These are phyloP conservation scores for Seminavis robusta DNA, from an alignment of 108 stramenopile species.

Conservation along the genomic window DNA sequence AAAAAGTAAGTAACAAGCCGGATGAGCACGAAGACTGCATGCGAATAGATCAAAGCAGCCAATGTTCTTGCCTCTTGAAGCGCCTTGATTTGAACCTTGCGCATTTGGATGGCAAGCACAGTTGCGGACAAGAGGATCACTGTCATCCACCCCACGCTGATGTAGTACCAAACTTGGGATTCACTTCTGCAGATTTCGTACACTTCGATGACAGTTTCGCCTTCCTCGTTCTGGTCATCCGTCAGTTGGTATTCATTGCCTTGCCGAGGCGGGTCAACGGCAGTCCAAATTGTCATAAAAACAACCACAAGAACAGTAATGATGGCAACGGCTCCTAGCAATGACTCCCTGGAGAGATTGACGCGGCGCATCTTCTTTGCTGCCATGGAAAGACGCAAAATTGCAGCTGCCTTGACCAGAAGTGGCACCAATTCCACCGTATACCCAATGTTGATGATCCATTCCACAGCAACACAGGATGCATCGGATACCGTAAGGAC, in stretches of 20 bases:
- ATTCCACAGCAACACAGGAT: conserved; percentile 19
- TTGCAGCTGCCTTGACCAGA: conserved; percentile 36
- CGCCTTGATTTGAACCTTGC: conserved; percentile 19
- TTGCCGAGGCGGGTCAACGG: conserved; percentile 15
- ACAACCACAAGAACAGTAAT: conserved; percentile 6
- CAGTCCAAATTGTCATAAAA: conserved; percentile 28
- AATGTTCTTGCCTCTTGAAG: conserved; percentile 31
- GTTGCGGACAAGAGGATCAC: conserved; percentile 17
- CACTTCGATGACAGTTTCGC: conserved; percentile 3
- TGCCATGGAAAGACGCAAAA: conserved; percentile 22
- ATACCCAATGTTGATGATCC: conserved; percentile 38
- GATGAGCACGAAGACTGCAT: conserved; percentile 12
- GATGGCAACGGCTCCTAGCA: conserved; percentile 14
- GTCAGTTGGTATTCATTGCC: conserved; percentile 8
- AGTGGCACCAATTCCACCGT: conserved; percentile 33
- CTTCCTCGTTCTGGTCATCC: neutral
- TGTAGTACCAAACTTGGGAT: conserved; percentile 1
- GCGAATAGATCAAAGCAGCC: conserved; percentile 16
- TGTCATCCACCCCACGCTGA: conserved; percentile 11
- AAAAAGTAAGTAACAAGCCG: neutral
- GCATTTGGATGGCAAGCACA: conserved; percentile 31
- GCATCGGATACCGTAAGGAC: conserved; percentile 5
- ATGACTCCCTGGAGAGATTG: conserved; percentile 8
- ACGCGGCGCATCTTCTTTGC: conserved; percentile 27
- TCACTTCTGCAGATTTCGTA: neutral